Evolutionary conservation across 2,329 filamentous ascomycete genomes (phyloP).

Genomic region (Monosporascus sp.): DNA sequence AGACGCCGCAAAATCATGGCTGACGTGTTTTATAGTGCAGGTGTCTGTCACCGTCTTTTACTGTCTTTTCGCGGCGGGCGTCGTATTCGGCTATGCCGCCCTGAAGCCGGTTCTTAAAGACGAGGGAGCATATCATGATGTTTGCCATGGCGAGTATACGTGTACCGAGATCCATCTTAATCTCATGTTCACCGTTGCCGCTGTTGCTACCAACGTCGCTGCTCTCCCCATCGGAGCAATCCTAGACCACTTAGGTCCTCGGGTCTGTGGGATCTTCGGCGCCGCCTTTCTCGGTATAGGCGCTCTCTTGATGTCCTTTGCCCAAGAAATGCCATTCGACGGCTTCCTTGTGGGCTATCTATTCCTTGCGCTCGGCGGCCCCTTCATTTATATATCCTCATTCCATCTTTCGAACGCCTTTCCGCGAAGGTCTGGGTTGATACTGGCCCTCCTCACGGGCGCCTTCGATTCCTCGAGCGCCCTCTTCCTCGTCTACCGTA

Average conservation of each 20-base stretch:
- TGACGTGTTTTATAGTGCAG: conserved; percentile 47
- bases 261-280: conserved; percentile 68
- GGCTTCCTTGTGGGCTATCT: conserved; percentile 70
- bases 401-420: conserved; percentile 85
- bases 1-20: conserved; percentile 3
- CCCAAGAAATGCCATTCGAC: conserved; percentile 62
- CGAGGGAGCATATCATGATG: conserved; percentile 65
- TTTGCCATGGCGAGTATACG: conserved; percentile 45
- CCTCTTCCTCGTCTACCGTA: conserved; percentile 68
- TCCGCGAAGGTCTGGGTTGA: conserved; percentile 69
- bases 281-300: conserved; percentile 64
- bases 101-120: conserved; percentile 74
- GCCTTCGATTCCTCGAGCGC: conserved; percentile 81
- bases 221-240: conserved; percentile 82
- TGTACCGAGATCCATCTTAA: conserved; percentile 64
- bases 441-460: conserved; percentile 73
- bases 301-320: conserved; percentile 68
- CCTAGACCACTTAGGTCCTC: conserved; percentile 76
- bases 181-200: conserved; percentile 88
- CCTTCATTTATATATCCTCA: conserved; percentile 76
- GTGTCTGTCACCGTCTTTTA: conserved; percentile 64
- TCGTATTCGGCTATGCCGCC: conserved; percentile 81
- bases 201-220: conserved; percentile 81
- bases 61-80: conserved; percentile 71
- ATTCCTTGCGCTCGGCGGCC: conserved; percentile 71